Conservation (phyloP, 129 eudicot genomes). For the Chrysanthemum makinoi region DNA sequence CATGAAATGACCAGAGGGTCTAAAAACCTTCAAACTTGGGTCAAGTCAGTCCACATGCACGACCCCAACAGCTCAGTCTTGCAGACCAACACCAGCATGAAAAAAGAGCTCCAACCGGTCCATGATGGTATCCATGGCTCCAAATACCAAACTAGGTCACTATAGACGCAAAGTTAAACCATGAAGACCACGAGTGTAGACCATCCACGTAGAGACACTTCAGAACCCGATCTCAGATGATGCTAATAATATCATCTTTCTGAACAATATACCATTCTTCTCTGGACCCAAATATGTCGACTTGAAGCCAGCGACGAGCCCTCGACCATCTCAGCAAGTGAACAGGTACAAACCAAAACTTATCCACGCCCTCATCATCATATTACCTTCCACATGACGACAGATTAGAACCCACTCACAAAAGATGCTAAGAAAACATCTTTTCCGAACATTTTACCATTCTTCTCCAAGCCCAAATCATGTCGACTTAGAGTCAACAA, state of each 20-base stretch:
- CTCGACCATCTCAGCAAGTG: neutral
- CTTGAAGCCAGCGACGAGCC: too few relatives aligned
- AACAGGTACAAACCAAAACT: neutral
- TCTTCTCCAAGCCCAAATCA: too few relatives aligned
- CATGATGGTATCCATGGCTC: neutral
- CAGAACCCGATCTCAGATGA: neutral
- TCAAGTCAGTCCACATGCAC: too few relatives aligned
- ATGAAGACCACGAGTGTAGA: neutral
- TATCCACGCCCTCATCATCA: neutral
- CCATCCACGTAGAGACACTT: neutral
- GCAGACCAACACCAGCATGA: neutral
- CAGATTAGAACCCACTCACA: neutral
- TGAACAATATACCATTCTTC: neutral
- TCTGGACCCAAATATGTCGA: too few relatives aligned
- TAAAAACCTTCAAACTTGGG: slow-evolving; percentile 1
- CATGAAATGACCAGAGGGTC: slow-evolving; percentile 1
- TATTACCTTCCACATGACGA: too few relatives aligned
- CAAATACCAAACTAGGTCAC: neutral
- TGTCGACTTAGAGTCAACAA: too few relatives aligned
- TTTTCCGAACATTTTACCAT: too few relatives aligned
- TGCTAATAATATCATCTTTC: neutral
- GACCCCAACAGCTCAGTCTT: neutral
- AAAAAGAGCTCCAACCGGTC: slow-evolving; percentile 12
- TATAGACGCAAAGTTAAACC: neutral
- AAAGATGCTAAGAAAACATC: neutral